Base-by-base conservation (phyloP, 1,284 basidiomycete genomes). In the Apiotrichum sp. region DNA sequence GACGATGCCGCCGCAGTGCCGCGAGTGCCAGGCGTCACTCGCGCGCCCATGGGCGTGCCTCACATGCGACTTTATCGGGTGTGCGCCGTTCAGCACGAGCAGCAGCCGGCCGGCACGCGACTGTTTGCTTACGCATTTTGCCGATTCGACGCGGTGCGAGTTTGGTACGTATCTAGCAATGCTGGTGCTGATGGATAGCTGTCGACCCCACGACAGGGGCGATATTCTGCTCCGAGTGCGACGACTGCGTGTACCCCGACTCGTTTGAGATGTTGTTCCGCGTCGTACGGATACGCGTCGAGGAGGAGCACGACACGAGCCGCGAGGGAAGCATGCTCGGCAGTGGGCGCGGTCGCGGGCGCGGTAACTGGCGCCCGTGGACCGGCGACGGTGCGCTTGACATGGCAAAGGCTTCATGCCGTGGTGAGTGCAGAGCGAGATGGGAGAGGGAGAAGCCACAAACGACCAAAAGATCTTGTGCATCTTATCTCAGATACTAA, bases 11-110 rank as follows among this genome's bases (percentile, higher is more conserved):
- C 87, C 88, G 8, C 74, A 79, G 6, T 92, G 89, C 68, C 80
- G 80, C 9, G 80, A 78, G 7, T 93, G 89, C 67, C 70, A 78
- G 4, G 56, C 80, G 0, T 67, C 83, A 0, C 77, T 89, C 22
- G 76, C 83, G 3, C 79, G 87, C n/a, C 88, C 89, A 1, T 86
- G 87, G 70, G 84, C 83, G 7, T 93, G 89, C 65, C 76, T 92
- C 9, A 82, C 86, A n/a, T 93, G 89, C 68, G 68, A 82, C 4
- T 87, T 81, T 66, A 79, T 83, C 32, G 89, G 86, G 6, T 93
- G 89, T 65, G 87, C 69, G 4, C 59, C 66, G 10, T 85, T 87
- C 62, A 22, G 57, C 52, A 38, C 48, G 32, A 34, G 32, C 36
- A 47, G 50, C 69, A 16, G 78, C 76, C 49, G 79, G 77, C 16